Evolutionary conservation across 495 filamentous ascomycete species (phyloP).

Genomic region (Penicillium paxilli): DNA sequence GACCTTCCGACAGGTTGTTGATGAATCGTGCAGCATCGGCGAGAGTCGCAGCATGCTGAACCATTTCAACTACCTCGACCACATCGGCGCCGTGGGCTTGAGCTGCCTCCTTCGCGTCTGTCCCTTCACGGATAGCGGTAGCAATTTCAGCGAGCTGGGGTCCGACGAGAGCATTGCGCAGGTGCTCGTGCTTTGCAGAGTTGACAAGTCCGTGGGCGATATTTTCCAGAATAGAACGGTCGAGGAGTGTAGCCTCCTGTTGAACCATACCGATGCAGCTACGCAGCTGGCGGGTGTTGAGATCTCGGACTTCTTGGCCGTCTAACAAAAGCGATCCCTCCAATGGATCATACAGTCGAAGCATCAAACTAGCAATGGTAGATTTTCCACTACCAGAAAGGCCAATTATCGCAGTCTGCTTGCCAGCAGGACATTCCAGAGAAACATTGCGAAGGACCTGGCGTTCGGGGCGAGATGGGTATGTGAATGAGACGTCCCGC

Average conservation of each 20-base stretch:
- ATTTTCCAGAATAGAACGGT: slow-evolving; percentile 65
- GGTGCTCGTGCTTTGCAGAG: slow-evolving; percentile 42
- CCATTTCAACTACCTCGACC: slow-evolving; percentile 40
- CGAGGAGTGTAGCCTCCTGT: slow-evolving; percentile 64
- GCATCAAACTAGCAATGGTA: slow-evolving; percentile 56
- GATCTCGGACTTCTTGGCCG: slow-evolving; percentile 47
- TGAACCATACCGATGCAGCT: slow-evolving; percentile 60
- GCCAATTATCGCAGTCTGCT: slow-evolving; percentile 65
- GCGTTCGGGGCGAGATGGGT: slow-evolving; percentile 57
- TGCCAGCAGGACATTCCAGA: slow-evolving; percentile 41
- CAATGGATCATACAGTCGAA: slow-evolving; percentile 47
- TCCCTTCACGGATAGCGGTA: slow-evolving; percentile 30
- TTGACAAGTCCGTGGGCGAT: slow-evolving; percentile 63
- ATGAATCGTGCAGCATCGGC: slow-evolving; percentile 49
- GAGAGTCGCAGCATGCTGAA: slow-evolving; percentile 36
- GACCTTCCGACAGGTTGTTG: slow-evolving; percentile 46
- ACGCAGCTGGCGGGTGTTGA: slow-evolving; percentile 57
- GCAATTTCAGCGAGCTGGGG: slow-evolving; percentile 33
- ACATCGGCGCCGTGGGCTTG: slow-evolving; percentile 26
- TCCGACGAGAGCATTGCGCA: slow-evolving; percentile 31
- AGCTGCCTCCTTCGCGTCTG: slow-evolving; percentile 32
- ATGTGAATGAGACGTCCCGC: slow-evolving; percentile 55
- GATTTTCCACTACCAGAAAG: slow-evolving; percentile 69
- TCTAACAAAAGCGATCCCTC: slow-evolving; percentile 49
- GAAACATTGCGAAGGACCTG: slow-evolving; percentile 27